Percentiles rank a stretch among this genome's conserved stretches.
These are phyloP conservation scores for Pythium folliculosum DNA, from an alignment of 352 stramenopile genomes.

Conservation along the genomic window DNA sequence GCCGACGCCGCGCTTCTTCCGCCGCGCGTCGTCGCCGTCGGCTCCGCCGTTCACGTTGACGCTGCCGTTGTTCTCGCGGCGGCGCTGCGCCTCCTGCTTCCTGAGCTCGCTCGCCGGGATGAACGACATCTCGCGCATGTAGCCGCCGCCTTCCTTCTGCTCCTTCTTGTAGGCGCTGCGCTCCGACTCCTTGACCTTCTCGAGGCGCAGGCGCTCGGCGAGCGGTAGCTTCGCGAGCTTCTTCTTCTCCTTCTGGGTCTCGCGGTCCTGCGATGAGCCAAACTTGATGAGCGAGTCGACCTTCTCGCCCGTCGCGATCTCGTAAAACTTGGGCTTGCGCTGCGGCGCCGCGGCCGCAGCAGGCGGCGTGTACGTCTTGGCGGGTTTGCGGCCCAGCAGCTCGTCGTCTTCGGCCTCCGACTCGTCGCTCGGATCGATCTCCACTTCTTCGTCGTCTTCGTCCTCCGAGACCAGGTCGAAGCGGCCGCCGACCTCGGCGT, in stretches of 20 bases:
- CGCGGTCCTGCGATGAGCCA: constrained; percentile 62
- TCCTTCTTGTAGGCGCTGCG: constrained; percentile 86
- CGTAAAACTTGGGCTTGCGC: constrained; percentile 83
- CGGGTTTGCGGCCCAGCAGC: constrained; percentile 26
- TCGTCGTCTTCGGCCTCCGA: constrained; percentile 63
- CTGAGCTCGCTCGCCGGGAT: constrained; percentile 60
- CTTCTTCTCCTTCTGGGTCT: constrained; percentile 75
- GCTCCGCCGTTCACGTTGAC: constrained; percentile 11
- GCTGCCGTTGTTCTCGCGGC: constrained; percentile 17
- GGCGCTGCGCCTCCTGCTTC: constrained; percentile 44
- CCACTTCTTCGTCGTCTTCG: constrained; percentile 55
- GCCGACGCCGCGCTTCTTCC: constrained; percentile 81
- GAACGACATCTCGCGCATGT: constrained; percentile 85
- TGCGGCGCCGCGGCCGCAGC: constrained; percentile 7
- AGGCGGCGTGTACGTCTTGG: constrained; percentile 17
- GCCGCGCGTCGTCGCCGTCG: constrained; percentile 27
- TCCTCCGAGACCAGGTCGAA: constrained; percentile 76
- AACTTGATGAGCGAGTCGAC: constrained; percentile 82
- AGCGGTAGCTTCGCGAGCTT: constrained; percentile 79
- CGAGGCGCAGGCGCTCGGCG: constrained; percentile 70
- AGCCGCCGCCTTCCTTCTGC: constrained; percentile 65
- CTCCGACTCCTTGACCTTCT: constrained; percentile 75
- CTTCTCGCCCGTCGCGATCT: constrained; percentile 83
- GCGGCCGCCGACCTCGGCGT: constrained; percentile 47
- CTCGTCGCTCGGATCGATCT: constrained; percentile 66